A percentile compares a stretch with the other conserved stretches of the same genome.
Evolutionary conservation across 139 green algal genomes (phyloP).

Genomic region (Desmodesmus armatus): DNA sequence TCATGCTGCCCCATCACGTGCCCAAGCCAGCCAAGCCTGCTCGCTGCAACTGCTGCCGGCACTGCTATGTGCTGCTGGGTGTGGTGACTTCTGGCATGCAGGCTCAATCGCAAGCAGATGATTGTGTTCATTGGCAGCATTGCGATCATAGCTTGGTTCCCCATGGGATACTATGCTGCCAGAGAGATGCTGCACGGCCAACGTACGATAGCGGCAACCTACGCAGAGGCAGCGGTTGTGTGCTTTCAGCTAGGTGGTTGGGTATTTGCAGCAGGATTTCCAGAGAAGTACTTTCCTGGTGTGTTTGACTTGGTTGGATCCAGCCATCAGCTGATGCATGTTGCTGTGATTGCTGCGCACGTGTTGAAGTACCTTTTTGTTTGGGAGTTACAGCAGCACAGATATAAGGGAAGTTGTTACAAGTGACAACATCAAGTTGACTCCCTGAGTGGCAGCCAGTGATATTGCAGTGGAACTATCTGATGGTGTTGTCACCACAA

Average conservation of each 20-base stretch:
- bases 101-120: slow-evolving; percentile 1
- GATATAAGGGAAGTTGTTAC: too few relatives aligned
- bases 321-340: slow-evolving; percentile 47
- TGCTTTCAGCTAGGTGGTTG: slow-evolving; percentile 13
- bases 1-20: too few relatives aligned
- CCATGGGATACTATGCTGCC: slow-evolving; percentile 40
- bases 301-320: slow-evolving; percentile 27
- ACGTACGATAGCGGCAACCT: not conserved
- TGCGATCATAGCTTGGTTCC: slow-evolving; percentile 35
- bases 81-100: too few relatives aligned
- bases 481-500: too few relatives aligned
- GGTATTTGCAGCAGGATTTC: slow-evolving; percentile 39
- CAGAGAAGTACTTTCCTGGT: slow-evolving; percentile 27
- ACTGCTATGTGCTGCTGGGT: too few relatives aligned
- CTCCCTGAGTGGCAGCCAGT: too few relatives aligned
- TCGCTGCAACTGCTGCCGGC: too few relatives aligned
- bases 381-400: slow-evolving; percentile 33
- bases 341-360: slow-evolving; percentile 32
- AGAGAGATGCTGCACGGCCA: not conserved
- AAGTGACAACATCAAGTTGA: too few relatives aligned
- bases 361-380: slow-evolving; percentile 44
- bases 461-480: too few relatives aligned
- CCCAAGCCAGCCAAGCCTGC: too few relatives aligned
- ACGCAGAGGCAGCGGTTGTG: not conserved
- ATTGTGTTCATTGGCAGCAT: slow-evolving; percentile 47